Evolutionary conservation across 371 early-diverging fungal genomes (phyloP).

Genomic region (Batrachochytrium dendrobatidis): DNA sequence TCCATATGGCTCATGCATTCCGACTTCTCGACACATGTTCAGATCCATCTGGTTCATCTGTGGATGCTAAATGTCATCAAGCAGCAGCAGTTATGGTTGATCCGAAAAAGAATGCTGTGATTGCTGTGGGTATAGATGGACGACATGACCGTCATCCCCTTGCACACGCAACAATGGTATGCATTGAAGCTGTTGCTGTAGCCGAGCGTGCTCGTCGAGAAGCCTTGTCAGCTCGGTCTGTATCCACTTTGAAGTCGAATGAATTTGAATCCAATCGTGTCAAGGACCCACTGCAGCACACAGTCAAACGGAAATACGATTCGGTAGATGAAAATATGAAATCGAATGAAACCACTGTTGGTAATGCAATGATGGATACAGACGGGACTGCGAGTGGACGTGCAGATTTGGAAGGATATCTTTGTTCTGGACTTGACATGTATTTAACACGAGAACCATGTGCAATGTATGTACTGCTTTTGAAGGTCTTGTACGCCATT

Average conservation of each 20-base stretch:
- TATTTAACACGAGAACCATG: conserved; percentile 44
- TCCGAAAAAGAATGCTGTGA: conserved; percentile 8
- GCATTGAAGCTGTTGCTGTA: conserved; percentile 34
- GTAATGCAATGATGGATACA: no score
- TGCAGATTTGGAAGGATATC: conserved; percentile 23
- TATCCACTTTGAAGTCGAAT: background rate
- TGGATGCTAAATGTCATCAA: no score
- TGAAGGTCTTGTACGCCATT: background rate
- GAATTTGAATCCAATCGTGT: background rate
- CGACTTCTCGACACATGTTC: background rate
- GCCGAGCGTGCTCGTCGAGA: conserved; percentile 16
- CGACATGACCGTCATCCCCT: conserved; percentile 29
- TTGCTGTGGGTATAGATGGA: conserved; percentile 21
- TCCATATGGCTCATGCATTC: conserved; percentile 6
- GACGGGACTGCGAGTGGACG: conserved; percentile 6
- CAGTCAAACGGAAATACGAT: background rate
- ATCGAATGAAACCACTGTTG: background rate
- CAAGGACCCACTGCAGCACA: conserved; percentile 7
- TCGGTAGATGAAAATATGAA: background rate
- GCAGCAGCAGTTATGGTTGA: conserved; percentile 20
- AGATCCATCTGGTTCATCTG: background rate
- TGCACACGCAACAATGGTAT: conserved; percentile 39
- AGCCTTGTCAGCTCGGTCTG: background rate
- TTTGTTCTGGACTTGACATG: conserved; percentile 42
- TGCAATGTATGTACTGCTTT: conserved; percentile 33